Base-by-base conservation (phyloP, 306 rosid species). In the Rosa rugosa region DNA sequence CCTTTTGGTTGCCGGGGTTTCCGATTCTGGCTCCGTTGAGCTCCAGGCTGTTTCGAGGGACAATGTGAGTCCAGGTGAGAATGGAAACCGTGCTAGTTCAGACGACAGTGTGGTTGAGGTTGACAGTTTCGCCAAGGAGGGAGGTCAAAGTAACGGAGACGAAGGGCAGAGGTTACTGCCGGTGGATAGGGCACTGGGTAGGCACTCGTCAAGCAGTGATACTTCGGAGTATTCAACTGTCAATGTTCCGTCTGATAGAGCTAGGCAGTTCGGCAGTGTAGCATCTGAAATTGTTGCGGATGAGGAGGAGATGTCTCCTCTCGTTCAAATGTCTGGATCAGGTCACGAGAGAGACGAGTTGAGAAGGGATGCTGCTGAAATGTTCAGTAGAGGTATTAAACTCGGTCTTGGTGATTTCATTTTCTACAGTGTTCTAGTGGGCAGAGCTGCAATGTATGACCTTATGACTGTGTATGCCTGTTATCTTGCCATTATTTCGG, bases 371-470 rank as follows among this genome's bases (percentile, higher is more conserved):
- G 82, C 11, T 34, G 47, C 22, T 20, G 95, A 92, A 77, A 62
- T 84, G 75, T 53, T 84, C 18, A 86, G 81, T 23, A 85, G 88
- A 78, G 97, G 99, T 60, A 91, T 94, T 73, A 94, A 89, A 82
- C 99, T 94, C 77, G 97, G 99, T 11, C 95, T 94, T 75, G 97
- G 99, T 72, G 95, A 94, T 79, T 91, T 94, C 67, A 92, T 92
- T 69, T 94, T 94, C 93, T 94, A 94, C 84, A 91, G 97, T 85
- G 99, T 94, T 46, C 97, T 92, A 65, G 99, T 94, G 50, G 95
- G 97, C 53, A 91, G 99, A 83, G 97, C 99, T 82, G 97, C 99
- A 62, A 94, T 92, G 97, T 91, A 90, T 87, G 99, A 94, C 81
- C 97, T 94, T 23, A 94, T 92, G 99, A 94, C 97, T 2, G 97